Base-by-base conservation (phyloP, 257 asterid species). In the Linderniella brevidens region DNA sequence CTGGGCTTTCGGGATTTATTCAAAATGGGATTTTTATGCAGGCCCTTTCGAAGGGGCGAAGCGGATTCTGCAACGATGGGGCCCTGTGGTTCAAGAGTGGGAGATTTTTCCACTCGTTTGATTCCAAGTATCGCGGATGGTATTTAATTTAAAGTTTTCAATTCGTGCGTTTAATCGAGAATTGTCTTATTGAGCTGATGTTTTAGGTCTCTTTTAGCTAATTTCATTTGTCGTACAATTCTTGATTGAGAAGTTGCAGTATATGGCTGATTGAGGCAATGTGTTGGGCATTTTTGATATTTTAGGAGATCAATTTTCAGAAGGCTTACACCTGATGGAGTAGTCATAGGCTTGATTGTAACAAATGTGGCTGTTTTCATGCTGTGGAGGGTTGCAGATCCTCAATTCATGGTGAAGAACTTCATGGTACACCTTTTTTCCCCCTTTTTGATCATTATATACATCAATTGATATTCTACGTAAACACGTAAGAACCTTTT, bases 361-460 rank as follows among this genome's bases (percentile, higher is more conserved):
- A 52, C 92, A 41, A 84, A 88, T 57, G 78, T 59, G 17, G 94
- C 85, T 47, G 92, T 88, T 54, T 84, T 68, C 56, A 10, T 76
- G 52, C 54, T 88, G 43, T 84, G 96, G 96, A 75, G 59, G 41
- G 55, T 75, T 59, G 82, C 85, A 12, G 64, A 59, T 54, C 58
- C 43, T 4, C 52, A 48, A 18, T 88, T 88, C 53, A 88, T 88
- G 98, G 43, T 47, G 67, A 70, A 74, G 63, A 76, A 88, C 68
- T 88, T 88, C 63, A 78, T 57, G 74, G 98, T 84, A 48, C 56
- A 71, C 58, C 56, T 37, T 48, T 68, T 14, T 20, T 32, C 9
- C n/a, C n/a, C n/a, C n/a, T 18, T 13, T 11, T 18, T 44, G 17
- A 13, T 44, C 49, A 44, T 44, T 44, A 13, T 13, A 44, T n/a